Evolutionary conservation across 1,284 basidiomycete species (phyloP).

Genomic region (Phlebopus sp.): DNA sequence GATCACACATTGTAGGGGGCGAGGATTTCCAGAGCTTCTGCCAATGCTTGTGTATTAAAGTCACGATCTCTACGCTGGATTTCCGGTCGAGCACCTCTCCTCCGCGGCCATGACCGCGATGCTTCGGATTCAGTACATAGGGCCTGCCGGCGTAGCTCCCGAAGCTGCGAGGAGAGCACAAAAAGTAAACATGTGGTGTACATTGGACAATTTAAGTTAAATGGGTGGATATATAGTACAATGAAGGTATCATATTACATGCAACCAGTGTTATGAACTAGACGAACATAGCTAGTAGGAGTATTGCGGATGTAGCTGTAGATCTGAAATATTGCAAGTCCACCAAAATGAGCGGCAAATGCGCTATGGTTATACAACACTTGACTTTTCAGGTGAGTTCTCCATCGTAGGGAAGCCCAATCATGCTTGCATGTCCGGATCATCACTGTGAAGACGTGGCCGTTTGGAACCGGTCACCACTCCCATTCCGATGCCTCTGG

Average conservation of each 20-base stretch:
- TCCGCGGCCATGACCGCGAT: slow-evolving; percentile 25
- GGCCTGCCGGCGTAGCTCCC: slow-evolving; percentile 12
- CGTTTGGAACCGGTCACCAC: slow-evolving; percentile 51
- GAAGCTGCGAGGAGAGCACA: slow-evolving; percentile 11
- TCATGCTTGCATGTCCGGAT: slow-evolving; percentile 44
- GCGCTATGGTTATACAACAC: slow-evolving; percentile 30
- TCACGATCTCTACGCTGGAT: slow-evolving; percentile 19
- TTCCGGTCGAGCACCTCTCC: slow-evolving; percentile 23
- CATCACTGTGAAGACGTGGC: slow-evolving; percentile 55
- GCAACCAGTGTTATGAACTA: slow-evolving; percentile 34
- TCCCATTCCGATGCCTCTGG: slow-evolving; percentile 67
- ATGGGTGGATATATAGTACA: slow-evolving; percentile 17
- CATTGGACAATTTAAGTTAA: slow-evolving; percentile 6
- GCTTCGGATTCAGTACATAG: neutral
- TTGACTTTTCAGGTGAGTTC: slow-evolving; percentile 16
- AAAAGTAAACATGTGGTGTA: slow-evolving; percentile 2
- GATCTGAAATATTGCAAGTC: slow-evolving; percentile 14
- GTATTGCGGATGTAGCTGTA: slow-evolving; percentile 28
- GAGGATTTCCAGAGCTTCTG: slow-evolving; percentile 28
- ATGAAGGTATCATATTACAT: slow-evolving; percentile 39
- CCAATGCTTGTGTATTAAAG: slow-evolving; percentile 13
- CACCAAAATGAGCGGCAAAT: slow-evolving; percentile 23
- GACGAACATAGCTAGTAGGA: slow-evolving; percentile 29
- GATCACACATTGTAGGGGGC: slow-evolving; percentile 26
- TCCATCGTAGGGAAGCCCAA: slow-evolving; percentile 19